phyloP scores from a whole-genome alignment of 2,329 filamentous ascomycete genomes.

The Cytospora piceae region DNA sequence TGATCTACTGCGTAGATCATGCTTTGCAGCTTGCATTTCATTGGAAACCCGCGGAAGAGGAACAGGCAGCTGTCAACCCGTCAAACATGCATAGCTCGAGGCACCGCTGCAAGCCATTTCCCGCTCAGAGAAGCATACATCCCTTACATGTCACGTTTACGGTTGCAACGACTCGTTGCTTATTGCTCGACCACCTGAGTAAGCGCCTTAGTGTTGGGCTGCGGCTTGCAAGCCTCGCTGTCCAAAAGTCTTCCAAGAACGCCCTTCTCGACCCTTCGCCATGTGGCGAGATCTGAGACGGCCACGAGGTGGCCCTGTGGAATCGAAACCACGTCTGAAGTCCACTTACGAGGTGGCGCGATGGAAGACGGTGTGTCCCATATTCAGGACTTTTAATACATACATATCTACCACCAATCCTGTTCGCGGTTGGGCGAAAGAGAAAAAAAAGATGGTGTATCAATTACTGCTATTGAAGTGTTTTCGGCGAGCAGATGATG shows the following conservation, averaged over 20 bases:
- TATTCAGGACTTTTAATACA: neutral
- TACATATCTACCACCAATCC: neutral
- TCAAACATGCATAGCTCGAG: constrained; percentile 28
- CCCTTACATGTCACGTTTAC: constrained; percentile 18
- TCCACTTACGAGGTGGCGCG: neutral
- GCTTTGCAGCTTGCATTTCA: constrained; percentile 28
- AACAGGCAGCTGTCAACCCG: constrained; percentile 27
- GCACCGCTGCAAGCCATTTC: constrained; percentile 17
- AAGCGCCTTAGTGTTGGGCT: neutral
- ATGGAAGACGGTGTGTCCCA: neutral
- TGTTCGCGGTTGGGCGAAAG: neutral
- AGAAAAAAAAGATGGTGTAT: neutral
- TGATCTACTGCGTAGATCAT: constrained; percentile 16
- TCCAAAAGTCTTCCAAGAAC: neutral
- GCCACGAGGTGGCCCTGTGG: constrained; percentile 18
- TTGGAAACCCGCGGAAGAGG: constrained; percentile 15
- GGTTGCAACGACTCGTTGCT: constrained; percentile 16
- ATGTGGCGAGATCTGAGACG: constrained; percentile 27
- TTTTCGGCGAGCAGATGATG: neutral
- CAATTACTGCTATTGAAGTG: neutral
- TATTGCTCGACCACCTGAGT: neutral
- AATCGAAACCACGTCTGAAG: neutral
- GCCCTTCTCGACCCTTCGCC: constrained; percentile 1
- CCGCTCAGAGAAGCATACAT: constrained; percentile 14
- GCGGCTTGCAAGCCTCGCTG: neutral